These are phyloP conservation scores for Tulasnella sp. DNA, from an alignment of 768 basidiomycete genomes.

Conservation along the genomic window DNA sequence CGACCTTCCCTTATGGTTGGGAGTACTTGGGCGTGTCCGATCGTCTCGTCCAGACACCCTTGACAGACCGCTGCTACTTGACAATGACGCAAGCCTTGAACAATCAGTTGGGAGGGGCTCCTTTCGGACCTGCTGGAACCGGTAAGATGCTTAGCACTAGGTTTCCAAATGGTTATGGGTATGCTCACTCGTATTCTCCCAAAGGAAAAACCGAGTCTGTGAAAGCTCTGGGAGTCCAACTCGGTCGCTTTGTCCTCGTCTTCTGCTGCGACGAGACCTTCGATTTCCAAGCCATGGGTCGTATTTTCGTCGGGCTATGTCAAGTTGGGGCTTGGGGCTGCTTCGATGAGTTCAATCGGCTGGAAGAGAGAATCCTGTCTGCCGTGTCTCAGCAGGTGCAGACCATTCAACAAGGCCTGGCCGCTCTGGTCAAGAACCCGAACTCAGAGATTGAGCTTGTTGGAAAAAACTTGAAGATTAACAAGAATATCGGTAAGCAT, in stretches of 20 bases:
- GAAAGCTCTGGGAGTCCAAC: conserved; percentile 93
- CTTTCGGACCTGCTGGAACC: conserved; percentile 97
- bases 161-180: not conserved
- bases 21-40: conserved; percentile 97
- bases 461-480: conserved; percentile 86
- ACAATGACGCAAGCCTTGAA: conserved; percentile 93
- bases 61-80: conserved; percentile 94
- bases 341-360: conserved; percentile 95
- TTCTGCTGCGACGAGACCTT: conserved; percentile 99
- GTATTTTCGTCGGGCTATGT: conserved; percentile 96
- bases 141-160: no score
- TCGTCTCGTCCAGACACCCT: conserved; percentile 91
- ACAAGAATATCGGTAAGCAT: conserved; percentile 79
- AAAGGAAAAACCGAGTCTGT: conserved; percentile 97
- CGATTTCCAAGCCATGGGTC: conserved; percentile 99
- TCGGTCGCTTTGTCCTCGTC: conserved; percentile 98
- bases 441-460: conserved; percentile 90
- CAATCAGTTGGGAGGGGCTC: conserved; percentile 90
- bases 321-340: conserved; percentile 99
- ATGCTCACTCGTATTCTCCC: conserved; percentile 16
- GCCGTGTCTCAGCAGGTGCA: conserved; percentile 99
- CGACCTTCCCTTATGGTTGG: conserved; percentile 93
- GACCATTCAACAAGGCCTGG: conserved; percentile 92
- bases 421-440: conserved; percentile 69
- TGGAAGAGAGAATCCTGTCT: conserved; percentile 94